Conservation (phyloP, 1,139 yeast species). For the Candida dubliniensis region DNA sequence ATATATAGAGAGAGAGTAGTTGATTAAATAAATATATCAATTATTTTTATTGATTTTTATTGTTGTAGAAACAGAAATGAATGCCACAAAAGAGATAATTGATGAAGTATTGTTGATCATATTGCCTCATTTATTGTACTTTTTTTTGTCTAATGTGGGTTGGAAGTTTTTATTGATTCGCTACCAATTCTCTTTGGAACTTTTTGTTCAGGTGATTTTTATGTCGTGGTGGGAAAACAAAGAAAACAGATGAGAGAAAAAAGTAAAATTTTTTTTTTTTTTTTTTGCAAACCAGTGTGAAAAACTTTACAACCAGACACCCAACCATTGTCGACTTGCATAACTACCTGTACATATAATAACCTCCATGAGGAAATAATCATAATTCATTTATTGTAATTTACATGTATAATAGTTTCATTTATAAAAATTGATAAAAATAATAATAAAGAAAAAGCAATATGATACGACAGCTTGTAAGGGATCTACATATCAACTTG, state of each 20-base stretch:
- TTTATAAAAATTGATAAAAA: background rate
- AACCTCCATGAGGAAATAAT: background rate
- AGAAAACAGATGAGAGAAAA: background rate
- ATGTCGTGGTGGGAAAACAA: no score
- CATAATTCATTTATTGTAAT: no score
- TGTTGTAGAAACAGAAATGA: background rate
- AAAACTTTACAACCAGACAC: background rate
- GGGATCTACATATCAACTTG: background rate
- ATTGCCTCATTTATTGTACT: no score
- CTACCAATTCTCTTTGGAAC: no score
- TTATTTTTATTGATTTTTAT: background rate
- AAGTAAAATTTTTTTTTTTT: background rate
- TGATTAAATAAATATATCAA: background rate
- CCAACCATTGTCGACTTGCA: background rate
- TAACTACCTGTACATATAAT: background rate
- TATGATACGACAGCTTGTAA: background rate
- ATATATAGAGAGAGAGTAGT: no score
- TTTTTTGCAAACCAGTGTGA: background rate
- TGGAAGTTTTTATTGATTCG: no score
- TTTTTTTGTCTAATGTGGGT: no score
- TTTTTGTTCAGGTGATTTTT: no score
- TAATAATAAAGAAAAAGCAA: background rate
- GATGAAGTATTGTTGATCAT: no score
- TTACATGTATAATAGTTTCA: no score
- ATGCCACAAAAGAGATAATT: background rate